These are phyloP conservation scores for Penicillium rolfsii DNA, from an alignment of 2,329 filamentous ascomycete species.

Conservation along the genomic window DNA sequence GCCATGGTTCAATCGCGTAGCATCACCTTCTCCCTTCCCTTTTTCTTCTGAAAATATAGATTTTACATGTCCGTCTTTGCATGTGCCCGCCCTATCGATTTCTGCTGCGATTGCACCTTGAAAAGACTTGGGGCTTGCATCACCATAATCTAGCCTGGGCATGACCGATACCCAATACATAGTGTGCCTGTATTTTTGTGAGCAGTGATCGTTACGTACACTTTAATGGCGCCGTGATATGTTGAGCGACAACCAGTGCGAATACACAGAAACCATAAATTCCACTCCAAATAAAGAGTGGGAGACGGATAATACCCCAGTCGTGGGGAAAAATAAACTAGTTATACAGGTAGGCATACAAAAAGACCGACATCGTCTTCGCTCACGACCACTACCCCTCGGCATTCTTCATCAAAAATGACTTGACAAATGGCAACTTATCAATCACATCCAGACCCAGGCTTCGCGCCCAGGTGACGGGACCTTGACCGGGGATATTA, in stretches of 20 bases:
- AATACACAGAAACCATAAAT: neutral
- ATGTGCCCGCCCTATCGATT: neutral
- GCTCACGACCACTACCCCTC: slow-evolving; percentile 35
- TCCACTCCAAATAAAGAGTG: neutral
- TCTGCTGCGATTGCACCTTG: neutral
- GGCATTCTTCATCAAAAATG: slow-evolving; percentile 77
- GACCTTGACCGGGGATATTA: slow-evolving; percentile 71
- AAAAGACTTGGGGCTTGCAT: slow-evolving; percentile 1
- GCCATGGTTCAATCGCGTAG: neutral
- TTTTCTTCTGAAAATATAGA: slow-evolving; percentile 8
- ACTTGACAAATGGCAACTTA: slow-evolving; percentile 73
- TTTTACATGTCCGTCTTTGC: neutral
- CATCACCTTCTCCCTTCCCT: neutral
- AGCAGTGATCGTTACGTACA: neutral
- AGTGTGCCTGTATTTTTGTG: slow-evolving; percentile 1
- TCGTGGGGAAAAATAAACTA: slow-evolving; percentile 14
- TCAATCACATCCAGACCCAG: slow-evolving; percentile 77
- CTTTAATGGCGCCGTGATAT: neutral
- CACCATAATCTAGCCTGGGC: neutral
- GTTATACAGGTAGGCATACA: slow-evolving; percentile 25
- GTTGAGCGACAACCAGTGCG: neutral
- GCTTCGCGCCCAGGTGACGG: slow-evolving; percentile 77
- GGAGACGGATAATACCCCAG: neutral
- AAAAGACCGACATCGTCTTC: neutral
- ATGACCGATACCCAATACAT: slow-evolving; percentile 20